These are phyloP conservation scores for Dunaliella primolecta DNA, from an alignment of 139 green algal species.

Conservation along the genomic window DNA sequence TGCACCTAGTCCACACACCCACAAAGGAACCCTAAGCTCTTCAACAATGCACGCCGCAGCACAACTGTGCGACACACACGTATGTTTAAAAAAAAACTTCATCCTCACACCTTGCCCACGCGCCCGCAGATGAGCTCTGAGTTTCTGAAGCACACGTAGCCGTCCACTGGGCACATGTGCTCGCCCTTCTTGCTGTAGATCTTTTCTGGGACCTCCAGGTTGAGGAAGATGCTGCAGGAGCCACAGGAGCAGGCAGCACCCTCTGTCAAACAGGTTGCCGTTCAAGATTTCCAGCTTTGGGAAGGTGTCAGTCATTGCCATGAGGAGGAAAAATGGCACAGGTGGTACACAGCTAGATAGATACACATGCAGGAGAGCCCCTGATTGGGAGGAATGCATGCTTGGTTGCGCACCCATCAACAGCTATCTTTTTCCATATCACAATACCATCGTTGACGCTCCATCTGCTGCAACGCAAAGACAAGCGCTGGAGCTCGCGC, in stretches of 20 bases:
- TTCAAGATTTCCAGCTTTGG: not conserved
- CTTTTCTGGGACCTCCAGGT: slow-evolving; percentile 87
- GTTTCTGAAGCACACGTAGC: slow-evolving; percentile 91
- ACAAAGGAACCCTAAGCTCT: too few species aligned
- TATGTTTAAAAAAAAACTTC: too few species aligned
- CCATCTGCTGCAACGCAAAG: too few species aligned
- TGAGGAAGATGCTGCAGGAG: slow-evolving; percentile 74
- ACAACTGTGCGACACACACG: too few species aligned
- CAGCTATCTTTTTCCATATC: too few species aligned
- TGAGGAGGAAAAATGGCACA: not conserved
- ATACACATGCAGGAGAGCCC: not conserved
- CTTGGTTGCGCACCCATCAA: not conserved
- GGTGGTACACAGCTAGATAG: not conserved
- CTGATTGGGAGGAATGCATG: not conserved
- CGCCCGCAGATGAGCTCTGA: slow-evolving; percentile 85
- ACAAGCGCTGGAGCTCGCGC: too few species aligned
- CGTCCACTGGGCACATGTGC: slow-evolving; percentile 85
- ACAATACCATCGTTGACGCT: too few species aligned
- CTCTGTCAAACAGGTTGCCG: not conserved
- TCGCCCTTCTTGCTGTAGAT: slow-evolving; percentile 73
- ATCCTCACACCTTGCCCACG: slow-evolving; percentile 78
- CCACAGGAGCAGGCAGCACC: not conserved
- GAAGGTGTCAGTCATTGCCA: not conserved
- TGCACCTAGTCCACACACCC: too few species aligned
- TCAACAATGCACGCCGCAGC: too few species aligned